phyloP scores from a whole-genome alignment of 495 filamentous ascomycete species.

The Tirmania nivea region DNA sequence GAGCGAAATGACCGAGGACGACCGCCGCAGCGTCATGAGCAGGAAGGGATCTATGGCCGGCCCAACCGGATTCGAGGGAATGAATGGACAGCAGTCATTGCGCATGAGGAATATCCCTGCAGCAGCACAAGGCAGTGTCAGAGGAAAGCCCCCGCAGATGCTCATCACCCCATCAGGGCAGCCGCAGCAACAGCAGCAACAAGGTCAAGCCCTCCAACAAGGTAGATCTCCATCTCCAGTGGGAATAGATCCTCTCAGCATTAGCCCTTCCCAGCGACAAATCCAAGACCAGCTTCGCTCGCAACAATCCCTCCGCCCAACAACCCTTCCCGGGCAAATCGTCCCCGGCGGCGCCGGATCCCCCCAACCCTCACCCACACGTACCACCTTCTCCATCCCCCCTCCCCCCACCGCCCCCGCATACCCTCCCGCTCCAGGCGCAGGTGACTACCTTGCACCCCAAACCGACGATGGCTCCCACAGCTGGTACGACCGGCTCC shows the following conservation, averaged over 20 bases:
- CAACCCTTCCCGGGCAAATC: not conserved
- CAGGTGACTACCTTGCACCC: constrained; percentile 1
- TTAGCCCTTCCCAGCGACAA: constrained; percentile 3
- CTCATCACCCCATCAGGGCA: not conserved
- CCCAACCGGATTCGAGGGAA: constrained; percentile 4
- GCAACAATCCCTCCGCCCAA: constrained; percentile 9
- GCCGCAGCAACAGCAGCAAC: too few relatives aligned
- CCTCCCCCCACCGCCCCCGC: constrained; percentile 23
- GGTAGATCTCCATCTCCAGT: not conserved
- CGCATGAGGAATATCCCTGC: not conserved
- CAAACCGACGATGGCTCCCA: constrained; percentile 27
- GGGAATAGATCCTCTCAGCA: not conserved
- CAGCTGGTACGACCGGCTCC: constrained; percentile 82
- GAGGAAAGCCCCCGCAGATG: not conserved
- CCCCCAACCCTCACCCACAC: not conserved
- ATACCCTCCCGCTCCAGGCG: constrained; percentile 23
- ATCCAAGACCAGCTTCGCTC: constrained; percentile 13
- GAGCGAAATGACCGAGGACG: constrained; percentile 26
- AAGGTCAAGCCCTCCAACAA: too few relatives aligned
- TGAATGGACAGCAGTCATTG: not conserved
- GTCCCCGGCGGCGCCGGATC: not conserved
- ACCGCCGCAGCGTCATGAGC: constrained; percentile 20
- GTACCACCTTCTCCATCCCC: constrained; percentile 19
- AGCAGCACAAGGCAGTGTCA: not conserved
- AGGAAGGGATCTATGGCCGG: constrained; percentile 15